These are phyloP conservation scores for Taphrina sp. DNA, from an alignment of 1,139 yeast genomes.

Conservation along the genomic window DNA sequence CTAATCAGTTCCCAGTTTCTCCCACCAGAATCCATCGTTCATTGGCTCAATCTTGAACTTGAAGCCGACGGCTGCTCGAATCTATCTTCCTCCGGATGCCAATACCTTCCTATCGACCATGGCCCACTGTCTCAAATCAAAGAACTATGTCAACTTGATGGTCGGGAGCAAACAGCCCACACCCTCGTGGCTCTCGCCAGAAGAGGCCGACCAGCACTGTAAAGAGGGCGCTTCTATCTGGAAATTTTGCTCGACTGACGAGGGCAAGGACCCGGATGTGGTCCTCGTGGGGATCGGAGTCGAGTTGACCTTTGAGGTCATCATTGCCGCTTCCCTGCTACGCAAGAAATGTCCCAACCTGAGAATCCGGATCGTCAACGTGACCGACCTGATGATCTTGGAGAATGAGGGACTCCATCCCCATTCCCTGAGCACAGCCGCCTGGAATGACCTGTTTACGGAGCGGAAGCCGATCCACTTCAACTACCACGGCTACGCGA, in stretches of 20 bases:
- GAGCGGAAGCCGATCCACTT: slow-evolving; percentile 37
- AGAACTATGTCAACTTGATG: slow-evolving; percentile 38
- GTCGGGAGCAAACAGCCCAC: slow-evolving; percentile 38
- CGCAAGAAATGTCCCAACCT: slow-evolving; percentile 35
- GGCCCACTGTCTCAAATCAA: slow-evolving; percentile 37
- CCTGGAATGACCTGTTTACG: slow-evolving; percentile 37
- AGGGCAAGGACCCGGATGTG: slow-evolving; percentile 38
- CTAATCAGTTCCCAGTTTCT: slow-evolving; percentile 26
- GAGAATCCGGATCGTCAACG: slow-evolving; percentile 39
- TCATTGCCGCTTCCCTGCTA: slow-evolving; percentile 38
- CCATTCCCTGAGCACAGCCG: slow-evolving; percentile 36
- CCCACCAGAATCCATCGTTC: slow-evolving; percentile 39
- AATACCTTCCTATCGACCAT: slow-evolving; percentile 38
- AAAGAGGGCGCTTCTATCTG: slow-evolving; percentile 40
- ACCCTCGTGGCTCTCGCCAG: slow-evolving; percentile 37
- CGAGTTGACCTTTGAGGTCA: slow-evolving; percentile 39
- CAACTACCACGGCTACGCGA: slow-evolving; percentile 39
- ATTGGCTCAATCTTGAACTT: slow-evolving; percentile 38
- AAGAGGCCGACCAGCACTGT: slow-evolving; percentile 39
- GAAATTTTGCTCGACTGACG: slow-evolving; percentile 39
- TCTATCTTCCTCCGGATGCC: slow-evolving; percentile 39
- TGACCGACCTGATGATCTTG: slow-evolving; percentile 38
- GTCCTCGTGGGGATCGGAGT: slow-evolving; percentile 39
- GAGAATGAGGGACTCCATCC: slow-evolving; percentile 37
- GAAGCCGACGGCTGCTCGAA: slow-evolving; percentile 38